These are phyloP conservation scores for Trametes elegans DNA, from an alignment of 768 basidiomycete genomes.

Conservation along the genomic window DNA sequence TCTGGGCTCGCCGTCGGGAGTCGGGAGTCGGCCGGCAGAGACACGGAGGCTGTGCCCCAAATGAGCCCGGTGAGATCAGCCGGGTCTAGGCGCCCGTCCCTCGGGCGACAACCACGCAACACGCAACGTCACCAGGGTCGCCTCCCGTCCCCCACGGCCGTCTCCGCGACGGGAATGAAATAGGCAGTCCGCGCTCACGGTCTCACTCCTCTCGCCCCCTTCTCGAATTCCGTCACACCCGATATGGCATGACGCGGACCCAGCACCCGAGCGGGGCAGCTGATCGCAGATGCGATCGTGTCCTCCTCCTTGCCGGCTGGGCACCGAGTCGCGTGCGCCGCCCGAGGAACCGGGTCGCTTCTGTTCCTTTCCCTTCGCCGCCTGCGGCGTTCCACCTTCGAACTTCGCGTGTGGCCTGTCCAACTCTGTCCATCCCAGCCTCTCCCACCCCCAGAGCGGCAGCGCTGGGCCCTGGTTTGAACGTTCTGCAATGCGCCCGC, in stretches of 20 bases:
- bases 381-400: background rate
- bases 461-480: background rate
- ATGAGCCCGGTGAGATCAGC: conserved; percentile 1
- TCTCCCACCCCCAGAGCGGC: background rate
- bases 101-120: too few relatives aligned
- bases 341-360: conserved; percentile 2
- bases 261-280: conserved; percentile 16
- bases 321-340: background rate
- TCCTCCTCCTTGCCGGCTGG: too few relatives aligned
- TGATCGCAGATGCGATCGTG: conserved; percentile 20
- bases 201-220: conserved; percentile 1
- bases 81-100: background rate
- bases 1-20: conserved; percentile 3
- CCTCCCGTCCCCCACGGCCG: background rate
- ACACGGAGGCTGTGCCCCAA: conserved; percentile 8
- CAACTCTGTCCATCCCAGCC: conserved; percentile 4
- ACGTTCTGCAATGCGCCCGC: too few relatives aligned
- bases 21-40: conserved; percentile 7
- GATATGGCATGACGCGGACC: conserved; percentile 6
- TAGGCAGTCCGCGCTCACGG: conserved; percentile 3
- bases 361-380: background rate
- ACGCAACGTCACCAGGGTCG: conserved; percentile 13
- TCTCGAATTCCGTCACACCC: conserved; percentile 8
- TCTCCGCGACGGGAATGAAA: conserved; percentile 15
- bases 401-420: background rate